Evolutionary conservation across 1,284 basidiomycete species (phyloP).

Genomic region (Mycosarcoma mackinlayi): DNA sequence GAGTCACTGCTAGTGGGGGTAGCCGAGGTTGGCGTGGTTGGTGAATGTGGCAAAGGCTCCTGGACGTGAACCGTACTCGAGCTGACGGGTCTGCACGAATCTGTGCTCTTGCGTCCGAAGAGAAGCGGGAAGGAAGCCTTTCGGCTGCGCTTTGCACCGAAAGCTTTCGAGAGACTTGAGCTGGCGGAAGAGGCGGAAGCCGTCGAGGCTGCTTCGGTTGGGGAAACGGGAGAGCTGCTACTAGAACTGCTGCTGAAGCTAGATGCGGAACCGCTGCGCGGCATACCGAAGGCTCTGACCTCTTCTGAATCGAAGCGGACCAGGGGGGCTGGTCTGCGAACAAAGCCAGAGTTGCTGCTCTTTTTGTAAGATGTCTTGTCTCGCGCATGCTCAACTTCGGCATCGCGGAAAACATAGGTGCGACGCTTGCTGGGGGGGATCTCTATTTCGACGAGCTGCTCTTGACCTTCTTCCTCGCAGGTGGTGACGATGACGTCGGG

Average conservation of each 20-base stretch:
- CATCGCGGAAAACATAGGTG: constrained; percentile 28
- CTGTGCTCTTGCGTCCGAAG: constrained; percentile 38
- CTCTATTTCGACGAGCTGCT: constrained; percentile 43
- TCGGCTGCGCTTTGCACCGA: constrained; percentile 10
- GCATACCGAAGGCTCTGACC: constrained; percentile 15
- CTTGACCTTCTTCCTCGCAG: constrained; percentile 54
- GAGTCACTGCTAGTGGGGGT: neutral
- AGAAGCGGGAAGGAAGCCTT: constrained; percentile 41
- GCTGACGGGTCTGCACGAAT: constrained; percentile 1
- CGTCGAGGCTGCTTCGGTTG: neutral
- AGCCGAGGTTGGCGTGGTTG: constrained; percentile 16
- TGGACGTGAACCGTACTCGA: neutral
- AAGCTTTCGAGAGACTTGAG: constrained; percentile 26
- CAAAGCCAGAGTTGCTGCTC: constrained; percentile 5
- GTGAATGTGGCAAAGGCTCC: constrained; percentile 7
- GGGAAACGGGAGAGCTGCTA: neutral
- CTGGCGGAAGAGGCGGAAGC: constrained; percentile 23
- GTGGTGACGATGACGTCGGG: constrained; percentile 60
- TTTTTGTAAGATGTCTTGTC: constrained; percentile 14
- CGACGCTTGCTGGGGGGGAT: constrained; percentile 47
- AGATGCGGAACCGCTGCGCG: constrained; percentile 10
- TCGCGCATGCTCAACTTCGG: neutral
- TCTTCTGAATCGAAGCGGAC: constrained; percentile 26
- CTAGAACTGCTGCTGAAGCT: constrained; percentile 6
- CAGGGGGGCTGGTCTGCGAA: constrained; percentile 22